phyloP scores from a whole-genome alignment of 805 yeast species.

The Wickerhamomyces queroliae region DNA sequence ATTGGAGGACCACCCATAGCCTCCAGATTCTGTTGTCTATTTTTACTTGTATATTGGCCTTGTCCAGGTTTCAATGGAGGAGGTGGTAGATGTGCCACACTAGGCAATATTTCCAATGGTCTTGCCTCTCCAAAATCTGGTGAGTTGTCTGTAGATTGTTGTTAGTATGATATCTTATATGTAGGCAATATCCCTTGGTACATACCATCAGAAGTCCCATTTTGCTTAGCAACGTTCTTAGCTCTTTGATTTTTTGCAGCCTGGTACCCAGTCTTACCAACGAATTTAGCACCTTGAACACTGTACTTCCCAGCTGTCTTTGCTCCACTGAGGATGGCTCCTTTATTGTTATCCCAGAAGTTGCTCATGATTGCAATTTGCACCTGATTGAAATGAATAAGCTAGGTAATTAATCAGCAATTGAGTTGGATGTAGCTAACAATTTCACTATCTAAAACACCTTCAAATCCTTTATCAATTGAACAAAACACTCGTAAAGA shows the following conservation, averaged over 20 bases:
- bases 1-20: neutral
- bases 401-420: too few species aligned
- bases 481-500: too few species aligned
- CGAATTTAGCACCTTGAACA: slow-evolving; percentile 33
- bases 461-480: too few species aligned
- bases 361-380: slow-evolving; percentile 8
- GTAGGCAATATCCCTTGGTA: neutral
- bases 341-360: slow-evolving; percentile 39
- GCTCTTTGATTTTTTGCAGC: slow-evolving; percentile 29
- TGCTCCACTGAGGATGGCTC: slow-evolving; percentile 29
- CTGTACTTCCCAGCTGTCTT: slow-evolving; percentile 30
- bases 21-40: slow-evolving; percentile 3
- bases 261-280: slow-evolving; percentile 34
- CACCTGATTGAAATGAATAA: neutral
- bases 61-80: slow-evolving; percentile 36
- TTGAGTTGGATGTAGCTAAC: too few species aligned
- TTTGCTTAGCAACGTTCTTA: neutral
- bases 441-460: too few species aligned
- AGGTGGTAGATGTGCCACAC: slow-evolving; percentile 26
- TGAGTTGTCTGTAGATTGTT: neutral
- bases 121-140: slow-evolving; percentile 9
- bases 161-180: neutral
- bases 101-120: slow-evolving; percentile 5
- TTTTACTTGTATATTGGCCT: slow-evolving; percentile 23
- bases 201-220: slow-evolving; percentile 3